A percentile compares a stretch with the other conserved stretches of the same genome.
These are phyloP conservation scores for Colletotrichum theobromicola DNA, from an alignment of 2,329 filamentous ascomycete genomes.

Conservation along the genomic window DNA sequence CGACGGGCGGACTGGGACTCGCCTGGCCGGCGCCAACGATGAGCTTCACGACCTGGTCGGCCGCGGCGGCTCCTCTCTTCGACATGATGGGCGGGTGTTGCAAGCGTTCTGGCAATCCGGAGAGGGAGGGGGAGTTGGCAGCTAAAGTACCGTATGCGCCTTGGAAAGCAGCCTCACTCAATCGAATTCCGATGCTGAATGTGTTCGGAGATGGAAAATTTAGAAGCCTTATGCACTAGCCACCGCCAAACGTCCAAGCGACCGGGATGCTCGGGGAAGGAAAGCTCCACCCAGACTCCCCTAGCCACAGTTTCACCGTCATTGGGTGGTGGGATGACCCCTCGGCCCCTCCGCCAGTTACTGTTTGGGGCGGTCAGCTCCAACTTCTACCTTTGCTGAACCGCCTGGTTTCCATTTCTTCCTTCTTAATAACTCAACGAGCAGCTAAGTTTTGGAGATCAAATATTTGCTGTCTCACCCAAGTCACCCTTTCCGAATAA, in stretches of 20 bases:
- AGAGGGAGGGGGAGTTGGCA: background rate
- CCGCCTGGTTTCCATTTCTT: background rate
- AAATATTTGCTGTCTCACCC: background rate
- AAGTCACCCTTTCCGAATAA: background rate
- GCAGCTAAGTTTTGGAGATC: conserved; percentile 10
- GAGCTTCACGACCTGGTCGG: conserved; percentile 89
- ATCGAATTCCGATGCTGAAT: background rate
- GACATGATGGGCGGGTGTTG: conserved; percentile 49
- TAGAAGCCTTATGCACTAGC: conserved; percentile 21
- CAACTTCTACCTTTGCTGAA: conserved; percentile 7
- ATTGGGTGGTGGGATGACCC: conserved; percentile 23
- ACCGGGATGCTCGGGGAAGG: conserved; percentile 19
- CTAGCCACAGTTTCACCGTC: conserved; percentile 23
- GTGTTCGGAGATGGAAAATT: conserved; percentile 20
- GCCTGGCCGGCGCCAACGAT: conserved; percentile 97
- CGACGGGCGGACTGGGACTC: conserved; percentile 92
- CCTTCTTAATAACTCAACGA: conserved; percentile 11
- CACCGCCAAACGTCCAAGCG: conserved; percentile 20
- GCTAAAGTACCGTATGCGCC: background rate
- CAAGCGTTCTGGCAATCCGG: conserved; percentile 17
- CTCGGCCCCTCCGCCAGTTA: conserved; percentile 16
- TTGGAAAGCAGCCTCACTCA: background rate
- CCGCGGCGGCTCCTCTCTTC: conserved; percentile 46
- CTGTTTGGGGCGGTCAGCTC: conserved; percentile 19
- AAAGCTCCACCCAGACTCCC: conserved; percentile 4